Percentiles rank a stretch among this genome's conserved stretches.
These are phyloP conservation scores for Debaryomycetaceae sp. DNA, from an alignment of 1,139 yeast species.

Conservation along the genomic window DNA sequence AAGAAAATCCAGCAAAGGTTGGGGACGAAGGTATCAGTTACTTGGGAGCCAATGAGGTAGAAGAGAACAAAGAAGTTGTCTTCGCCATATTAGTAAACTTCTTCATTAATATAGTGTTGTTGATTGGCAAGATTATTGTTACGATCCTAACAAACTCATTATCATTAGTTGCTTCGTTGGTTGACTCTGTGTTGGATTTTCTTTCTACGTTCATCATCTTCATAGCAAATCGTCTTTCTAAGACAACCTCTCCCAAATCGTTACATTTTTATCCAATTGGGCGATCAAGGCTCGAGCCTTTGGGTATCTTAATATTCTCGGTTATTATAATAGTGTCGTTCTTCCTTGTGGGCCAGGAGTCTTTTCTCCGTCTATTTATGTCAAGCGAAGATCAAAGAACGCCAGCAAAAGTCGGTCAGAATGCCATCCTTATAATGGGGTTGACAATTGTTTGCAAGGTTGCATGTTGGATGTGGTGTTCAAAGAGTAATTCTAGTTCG, in stretches of 20 bases:
- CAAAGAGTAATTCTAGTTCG: constrained; percentile 59
- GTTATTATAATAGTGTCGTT: constrained; percentile 70
- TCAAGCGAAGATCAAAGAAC: constrained; percentile 26
- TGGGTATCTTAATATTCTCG: constrained; percentile 73
- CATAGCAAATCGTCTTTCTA: constrained; percentile 57
- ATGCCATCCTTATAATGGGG: constrained; percentile 60
- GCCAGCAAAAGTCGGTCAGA: constrained; percentile 48
- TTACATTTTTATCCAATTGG: constrained; percentile 62
- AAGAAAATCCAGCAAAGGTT: constrained; percentile 58
- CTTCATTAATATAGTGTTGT: constrained; percentile 53
- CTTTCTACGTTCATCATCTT: constrained; percentile 72
- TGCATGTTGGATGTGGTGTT: constrained; percentile 64
- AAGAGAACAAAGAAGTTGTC: constrained; percentile 42
- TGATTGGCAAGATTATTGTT: constrained; percentile 62
- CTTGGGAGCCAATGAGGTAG: constrained; percentile 46
- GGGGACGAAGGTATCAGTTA: constrained; percentile 53
- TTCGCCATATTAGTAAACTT: constrained; percentile 67
- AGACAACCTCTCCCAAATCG: constrained; percentile 50
- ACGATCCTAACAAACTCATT: constrained; percentile 64
- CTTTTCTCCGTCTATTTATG: constrained; percentile 37
- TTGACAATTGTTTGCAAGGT: constrained; percentile 59
- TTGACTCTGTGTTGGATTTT: constrained; percentile 73
- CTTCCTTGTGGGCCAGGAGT: constrained; percentile 68
- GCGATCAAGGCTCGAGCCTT: constrained; percentile 68
- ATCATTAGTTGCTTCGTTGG: constrained; percentile 73